phyloP scores from a whole-genome alignment of 441 rosid genomes.

The Raphanus hybrid region DNA sequence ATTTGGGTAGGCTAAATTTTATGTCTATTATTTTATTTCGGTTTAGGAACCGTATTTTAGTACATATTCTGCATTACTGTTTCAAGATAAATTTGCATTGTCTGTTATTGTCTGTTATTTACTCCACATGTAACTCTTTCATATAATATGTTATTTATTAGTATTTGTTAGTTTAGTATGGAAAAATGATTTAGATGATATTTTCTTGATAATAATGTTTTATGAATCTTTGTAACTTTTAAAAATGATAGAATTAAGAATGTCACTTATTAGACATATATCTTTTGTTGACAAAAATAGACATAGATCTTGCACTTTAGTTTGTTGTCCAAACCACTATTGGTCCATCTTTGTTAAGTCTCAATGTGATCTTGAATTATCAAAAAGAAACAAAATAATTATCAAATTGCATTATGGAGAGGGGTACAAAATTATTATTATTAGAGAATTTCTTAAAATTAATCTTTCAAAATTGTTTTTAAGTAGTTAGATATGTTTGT shows the following conservation, averaged over 20 bases:
- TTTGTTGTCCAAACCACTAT: not conserved
- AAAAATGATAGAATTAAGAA: not conserved
- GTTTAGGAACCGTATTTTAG: too few species aligned
- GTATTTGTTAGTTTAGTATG: not conserved
- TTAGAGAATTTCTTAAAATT: too few species aligned
- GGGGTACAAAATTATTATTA: not conserved
- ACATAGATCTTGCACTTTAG: not conserved
- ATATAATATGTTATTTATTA: too few species aligned
- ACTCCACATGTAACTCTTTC: not conserved
- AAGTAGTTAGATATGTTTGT: too few species aligned
- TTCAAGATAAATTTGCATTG: not conserved
- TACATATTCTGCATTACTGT: not conserved
- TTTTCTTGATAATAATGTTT: not conserved
- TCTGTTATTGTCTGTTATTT: not conserved
- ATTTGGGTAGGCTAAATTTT: too few species aligned
- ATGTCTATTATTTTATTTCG: not conserved
- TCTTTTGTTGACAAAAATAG: too few species aligned
- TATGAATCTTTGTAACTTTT: not conserved
- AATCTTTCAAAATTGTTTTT: not conserved
- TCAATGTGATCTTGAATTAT: not conserved
- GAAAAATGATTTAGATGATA: not conserved
- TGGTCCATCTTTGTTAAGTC: not conserved
- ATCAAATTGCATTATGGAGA: too few species aligned
- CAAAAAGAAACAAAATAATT: too few species aligned
- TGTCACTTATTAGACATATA: not conserved